phyloP scores from a whole-genome alignment of 352 stramenopile species.

The Phytophthora sansomeana region DNA sequence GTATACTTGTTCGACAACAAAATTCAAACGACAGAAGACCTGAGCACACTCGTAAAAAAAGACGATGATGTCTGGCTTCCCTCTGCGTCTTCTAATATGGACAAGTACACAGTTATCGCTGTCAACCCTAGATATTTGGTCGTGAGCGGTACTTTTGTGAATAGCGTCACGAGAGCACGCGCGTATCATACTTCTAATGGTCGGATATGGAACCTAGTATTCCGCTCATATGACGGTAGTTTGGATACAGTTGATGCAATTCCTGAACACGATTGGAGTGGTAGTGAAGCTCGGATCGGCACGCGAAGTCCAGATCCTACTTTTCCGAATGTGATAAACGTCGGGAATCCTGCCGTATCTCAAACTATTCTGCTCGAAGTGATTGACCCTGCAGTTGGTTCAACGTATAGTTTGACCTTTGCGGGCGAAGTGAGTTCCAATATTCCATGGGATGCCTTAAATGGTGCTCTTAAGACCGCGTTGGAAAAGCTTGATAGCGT shows the following conservation, averaged over 20 bases:
- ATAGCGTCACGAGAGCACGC: constrained; percentile 42
- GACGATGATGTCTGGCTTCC: constrained; percentile 69
- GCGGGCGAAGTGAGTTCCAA: constrained; percentile 42
- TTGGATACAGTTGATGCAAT: constrained; percentile 68
- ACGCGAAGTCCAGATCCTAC: constrained; percentile 48
- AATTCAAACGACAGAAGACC: constrained; percentile 65
- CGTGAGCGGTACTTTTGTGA: constrained; percentile 59
- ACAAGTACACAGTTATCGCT: constrained; percentile 48
- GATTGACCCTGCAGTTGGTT: constrained; percentile 10
- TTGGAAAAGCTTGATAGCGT: constrained; percentile 60
- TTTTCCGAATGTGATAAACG: constrained; percentile 46
- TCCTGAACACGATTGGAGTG: constrained; percentile 66
- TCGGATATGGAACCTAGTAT: constrained; percentile 71
- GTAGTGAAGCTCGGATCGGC: constrained; percentile 60
- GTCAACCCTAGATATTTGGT: constrained; percentile 46
- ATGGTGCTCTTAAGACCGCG: neutral
- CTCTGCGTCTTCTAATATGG: constrained; percentile 49
- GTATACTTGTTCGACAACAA: constrained; percentile 72
- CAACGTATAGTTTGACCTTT: constrained; percentile 66
- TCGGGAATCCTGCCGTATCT: constrained; percentile 60
- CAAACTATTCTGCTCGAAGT: constrained; percentile 71
- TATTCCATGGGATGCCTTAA: constrained; percentile 53
- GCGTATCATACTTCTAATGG: constrained; percentile 54
- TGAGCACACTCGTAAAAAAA: constrained; percentile 41
- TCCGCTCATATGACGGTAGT: constrained; percentile 67